These are phyloP conservation scores for Starmera pachycereana DNA, from an alignment of 805 yeast genomes.

Conservation along the genomic window DNA sequence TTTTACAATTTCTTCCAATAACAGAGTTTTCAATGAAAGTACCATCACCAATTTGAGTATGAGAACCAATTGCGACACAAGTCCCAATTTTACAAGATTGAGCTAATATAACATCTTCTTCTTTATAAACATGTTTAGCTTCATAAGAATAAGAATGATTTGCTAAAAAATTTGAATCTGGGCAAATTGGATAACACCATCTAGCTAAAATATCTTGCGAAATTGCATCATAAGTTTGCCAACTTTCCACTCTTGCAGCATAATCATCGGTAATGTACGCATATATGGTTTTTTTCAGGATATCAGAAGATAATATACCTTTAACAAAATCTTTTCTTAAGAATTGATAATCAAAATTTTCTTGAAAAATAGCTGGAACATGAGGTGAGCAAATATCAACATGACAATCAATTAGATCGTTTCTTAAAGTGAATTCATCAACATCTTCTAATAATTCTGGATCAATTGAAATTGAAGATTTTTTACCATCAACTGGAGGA, in stretches of 20 bases:
- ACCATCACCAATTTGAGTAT: conserved; percentile 68
- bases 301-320: conserved; percentile 85
- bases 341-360: conserved; percentile 88
- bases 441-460: conserved; percentile 72
- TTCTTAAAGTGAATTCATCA: conserved; percentile 70
- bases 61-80: conserved; percentile 74
- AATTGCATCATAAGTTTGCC: conserved; percentile 88
- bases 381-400: conserved; percentile 92
- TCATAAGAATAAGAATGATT: conserved; percentile 73
- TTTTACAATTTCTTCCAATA: conserved; percentile 77
- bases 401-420: conserved; percentile 92
- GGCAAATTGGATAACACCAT: conserved; percentile 87
- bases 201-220: conserved; percentile 84
- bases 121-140: conserved; percentile 81
- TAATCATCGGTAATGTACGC: conserved; percentile 72
- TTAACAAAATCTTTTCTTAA: conserved; percentile 80
- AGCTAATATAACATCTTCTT: conserved; percentile 77
- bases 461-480: conserved; percentile 53
- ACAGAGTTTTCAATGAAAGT: conserved; percentile 58
- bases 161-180: conserved; percentile 69
- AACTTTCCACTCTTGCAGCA: conserved; percentile 92
- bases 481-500: conserved; percentile 37
- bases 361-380: conserved; percentile 92
- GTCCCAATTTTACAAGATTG: conserved; percentile 84
- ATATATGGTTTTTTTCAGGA: conserved; percentile 83